Evolutionary conservation across 2,329 filamentous ascomycete species (phyloP).

Genomic region (Rutstroemia sp.): DNA sequence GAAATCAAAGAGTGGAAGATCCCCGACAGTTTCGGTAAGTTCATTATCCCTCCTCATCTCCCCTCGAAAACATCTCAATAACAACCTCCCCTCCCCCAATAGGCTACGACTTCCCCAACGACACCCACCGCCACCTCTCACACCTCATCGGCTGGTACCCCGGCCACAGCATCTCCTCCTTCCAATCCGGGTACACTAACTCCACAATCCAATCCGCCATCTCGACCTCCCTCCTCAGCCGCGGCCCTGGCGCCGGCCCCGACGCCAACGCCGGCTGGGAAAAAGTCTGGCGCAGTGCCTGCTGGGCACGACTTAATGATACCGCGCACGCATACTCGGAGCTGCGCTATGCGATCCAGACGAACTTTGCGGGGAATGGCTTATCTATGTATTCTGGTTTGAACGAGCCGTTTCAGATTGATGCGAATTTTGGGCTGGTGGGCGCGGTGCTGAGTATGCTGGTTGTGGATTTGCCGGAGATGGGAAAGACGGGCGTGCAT

Average conservation of each 20-base stretch:
- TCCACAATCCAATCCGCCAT: slow-evolving; percentile 40
- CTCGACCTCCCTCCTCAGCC: slow-evolving; percentile 36
- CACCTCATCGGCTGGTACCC: slow-evolving; percentile 50
- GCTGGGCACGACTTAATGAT: slow-evolving; percentile 48
- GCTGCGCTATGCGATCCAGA: slow-evolving; percentile 39
- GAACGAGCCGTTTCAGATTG: slow-evolving; percentile 47
- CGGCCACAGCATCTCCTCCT: slow-evolving; percentile 41
- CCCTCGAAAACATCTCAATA: slow-evolving; percentile 38
- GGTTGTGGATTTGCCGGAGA: slow-evolving; percentile 40
- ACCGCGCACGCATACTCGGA: slow-evolving; percentile 41
- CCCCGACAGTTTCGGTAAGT: slow-evolving; percentile 24
- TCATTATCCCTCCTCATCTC: slow-evolving; percentile 34
- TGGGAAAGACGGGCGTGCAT: slow-evolving; percentile 14
- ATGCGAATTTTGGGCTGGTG: slow-evolving; percentile 48
- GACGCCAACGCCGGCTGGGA: slow-evolving; percentile 50
- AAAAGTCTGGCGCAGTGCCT: slow-evolving; percentile 50
- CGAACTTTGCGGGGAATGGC: slow-evolving; percentile 43
- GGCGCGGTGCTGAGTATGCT: slow-evolving; percentile 45
- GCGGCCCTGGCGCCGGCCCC: slow-evolving; percentile 37
- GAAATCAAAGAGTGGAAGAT: slow-evolving; percentile 46
- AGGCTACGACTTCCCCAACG: slow-evolving; percentile 31
- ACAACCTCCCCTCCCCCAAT: slow-evolving; percentile 31
- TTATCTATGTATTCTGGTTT: slow-evolving; percentile 43
- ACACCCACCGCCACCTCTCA: slow-evolving; percentile 46
- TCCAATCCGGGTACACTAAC: slow-evolving; percentile 36